Conservation (phyloP, 2,329 filamentous ascomycete species). For the Trichoderma brevicompactum region DNA sequence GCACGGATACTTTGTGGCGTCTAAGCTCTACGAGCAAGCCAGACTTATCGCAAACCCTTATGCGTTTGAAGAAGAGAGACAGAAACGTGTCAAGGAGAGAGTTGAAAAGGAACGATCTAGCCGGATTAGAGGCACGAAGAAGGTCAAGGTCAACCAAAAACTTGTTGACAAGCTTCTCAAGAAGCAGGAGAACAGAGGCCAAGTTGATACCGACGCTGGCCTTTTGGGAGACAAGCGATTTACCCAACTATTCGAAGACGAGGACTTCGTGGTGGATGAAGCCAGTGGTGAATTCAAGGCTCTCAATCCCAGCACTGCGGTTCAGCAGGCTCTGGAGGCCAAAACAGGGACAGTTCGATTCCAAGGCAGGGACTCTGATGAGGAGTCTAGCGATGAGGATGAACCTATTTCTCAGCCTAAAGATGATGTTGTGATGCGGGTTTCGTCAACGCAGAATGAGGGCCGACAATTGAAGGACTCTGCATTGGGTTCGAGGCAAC, state of each 20-base stretch:
- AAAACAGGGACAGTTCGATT: slow-evolving; percentile 45
- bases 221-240: slow-evolving; percentile 87
- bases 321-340: slow-evolving; percentile 42
- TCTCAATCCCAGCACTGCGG: slow-evolving; percentile 83
- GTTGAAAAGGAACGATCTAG: slow-evolving; percentile 97
- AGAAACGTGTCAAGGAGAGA: slow-evolving; percentile 90
- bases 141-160: slow-evolving; percentile 94
- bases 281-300: slow-evolving; percentile 81
- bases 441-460: slow-evolving; percentile 70
- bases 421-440: slow-evolving; percentile 62
- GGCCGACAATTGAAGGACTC: slow-evolving; percentile 60
- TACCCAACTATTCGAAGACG: slow-evolving; percentile 84
- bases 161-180: slow-evolving; percentile 75
- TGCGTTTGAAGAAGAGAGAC: slow-evolving; percentile 87
- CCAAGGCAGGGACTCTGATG: slow-evolving; percentile 49
- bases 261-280: slow-evolving; percentile 92
- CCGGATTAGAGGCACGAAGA: slow-evolving; percentile 91
- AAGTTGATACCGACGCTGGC: slow-evolving; percentile 63
- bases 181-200: slow-evolving; percentile 63
- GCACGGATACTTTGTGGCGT: slow-evolving; percentile 98
- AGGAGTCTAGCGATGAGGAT: slow-evolving; percentile 49
- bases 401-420: slow-evolving; percentile 37
- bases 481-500: slow-evolving; percentile 59
- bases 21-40: slow-evolving; percentile 94
- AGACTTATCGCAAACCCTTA: slow-evolving; percentile 91